Conservation (phyloP, 345 rosid genomes). For the Bretschneidera sinensis region DNA sequence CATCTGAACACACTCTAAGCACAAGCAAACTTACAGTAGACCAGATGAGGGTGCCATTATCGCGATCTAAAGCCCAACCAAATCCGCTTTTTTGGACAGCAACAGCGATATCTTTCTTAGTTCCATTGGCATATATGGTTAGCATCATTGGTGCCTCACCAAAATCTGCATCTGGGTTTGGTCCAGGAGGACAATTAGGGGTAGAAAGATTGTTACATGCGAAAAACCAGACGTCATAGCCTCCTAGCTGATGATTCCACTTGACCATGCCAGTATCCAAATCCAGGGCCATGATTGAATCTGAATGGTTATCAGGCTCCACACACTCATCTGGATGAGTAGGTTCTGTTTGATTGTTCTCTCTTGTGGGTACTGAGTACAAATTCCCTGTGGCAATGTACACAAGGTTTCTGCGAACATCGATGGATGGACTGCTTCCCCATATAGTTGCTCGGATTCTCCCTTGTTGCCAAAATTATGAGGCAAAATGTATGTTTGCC, state of each 20-base stretch:
- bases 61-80: too few relatives aligned
- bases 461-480: constrained; percentile 12
- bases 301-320: constrained; percentile 24
- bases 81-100: too few relatives aligned
- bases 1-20: too few relatives aligned
- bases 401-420: constrained; percentile 19
- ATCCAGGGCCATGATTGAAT: constrained; percentile 30
- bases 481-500: constrained; percentile 27
- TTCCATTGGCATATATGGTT: constrained; percentile 2
- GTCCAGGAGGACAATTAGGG: constrained; percentile 28
- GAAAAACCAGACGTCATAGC: constrained; percentile 27
- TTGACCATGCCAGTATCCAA: constrained; percentile 22
- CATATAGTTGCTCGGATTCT: constrained; percentile 26
- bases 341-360: constrained; percentile 29
- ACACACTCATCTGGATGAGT: constrained; percentile 19
- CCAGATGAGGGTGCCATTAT: too few relatives aligned
- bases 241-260: constrained; percentile 31
- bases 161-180: constrained; percentile 31
- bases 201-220: constrained; percentile 24
- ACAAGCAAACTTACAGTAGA: too few relatives aligned
- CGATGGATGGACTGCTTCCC: constrained; percentile 37
- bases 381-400: constrained; percentile 37
- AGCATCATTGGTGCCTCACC: constrained; percentile 34
- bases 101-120: too few relatives aligned
- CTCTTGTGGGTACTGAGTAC: constrained; percentile 32